Percentiles rank a stretch among this genome's conserved stretches.
Evolutionary conservation across 768 basidiomycete species (phyloP).

Genomic region (Serendipita vermifera): DNA sequence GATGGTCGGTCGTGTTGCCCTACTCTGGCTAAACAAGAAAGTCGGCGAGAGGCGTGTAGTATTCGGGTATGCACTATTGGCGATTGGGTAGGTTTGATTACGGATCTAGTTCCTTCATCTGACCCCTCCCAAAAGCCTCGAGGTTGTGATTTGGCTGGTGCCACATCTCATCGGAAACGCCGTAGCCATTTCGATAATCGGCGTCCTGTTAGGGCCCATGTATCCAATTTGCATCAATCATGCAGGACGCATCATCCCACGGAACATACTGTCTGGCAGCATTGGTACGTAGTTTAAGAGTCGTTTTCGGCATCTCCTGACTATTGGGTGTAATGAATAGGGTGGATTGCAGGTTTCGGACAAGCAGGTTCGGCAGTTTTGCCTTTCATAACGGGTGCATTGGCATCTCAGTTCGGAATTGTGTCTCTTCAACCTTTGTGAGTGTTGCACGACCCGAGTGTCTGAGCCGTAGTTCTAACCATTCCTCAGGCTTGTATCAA

Average conservation of each 20-base stretch:
- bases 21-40: constrained; percentile 15
- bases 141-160: constrained; percentile 56
- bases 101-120: not conserved
- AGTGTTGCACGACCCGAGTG: constrained; percentile 19
- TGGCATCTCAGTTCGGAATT: constrained; percentile 51
- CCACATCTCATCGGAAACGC: constrained; percentile 52
- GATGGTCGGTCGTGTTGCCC: constrained; percentile 13
- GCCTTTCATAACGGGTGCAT: constrained; percentile 53
- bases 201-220: constrained; percentile 60
- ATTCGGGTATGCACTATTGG: constrained; percentile 26
- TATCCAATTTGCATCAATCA: constrained; percentile 40
- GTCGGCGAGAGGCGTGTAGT: constrained; percentile 28
- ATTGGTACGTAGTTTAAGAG: constrained; percentile 20
- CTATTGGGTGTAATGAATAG: not conserved
- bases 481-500: constrained; percentile 36
- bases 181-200: constrained; percentile 50
- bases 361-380: constrained; percentile 52
- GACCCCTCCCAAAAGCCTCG: constrained; percentile 30
- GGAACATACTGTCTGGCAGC: constrained; percentile 47
- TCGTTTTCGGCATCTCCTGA: not conserved
- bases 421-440: constrained; percentile 49
- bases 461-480: not conserved
- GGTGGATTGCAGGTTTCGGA: constrained; percentile 25
- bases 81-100: constrained; percentile 25
- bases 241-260: constrained; percentile 40